These are phyloP conservation scores for Erysimum cheiranthoides DNA, from an alignment of 345 rosid genomes.

Conservation along the genomic window DNA sequence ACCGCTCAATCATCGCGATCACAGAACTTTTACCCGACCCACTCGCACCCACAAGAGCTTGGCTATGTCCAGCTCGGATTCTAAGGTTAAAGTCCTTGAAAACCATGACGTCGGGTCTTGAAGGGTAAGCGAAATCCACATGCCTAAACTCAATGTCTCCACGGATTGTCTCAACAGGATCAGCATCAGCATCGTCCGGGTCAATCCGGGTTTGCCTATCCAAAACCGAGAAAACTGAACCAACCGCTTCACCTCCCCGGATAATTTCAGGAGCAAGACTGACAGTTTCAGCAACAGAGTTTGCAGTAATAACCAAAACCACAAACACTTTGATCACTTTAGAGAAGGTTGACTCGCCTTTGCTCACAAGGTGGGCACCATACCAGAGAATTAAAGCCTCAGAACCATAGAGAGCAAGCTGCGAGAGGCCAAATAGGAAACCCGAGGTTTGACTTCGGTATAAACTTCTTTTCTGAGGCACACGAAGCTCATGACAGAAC, in stretches of 20 bases:
- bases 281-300: conserved; percentile 98
- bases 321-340: conserved; percentile 99
- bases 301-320: conserved; percentile 91
- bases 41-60: conserved; percentile 96
- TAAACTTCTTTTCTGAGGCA: conserved; percentile 80
- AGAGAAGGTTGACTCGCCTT: conserved; percentile 90
- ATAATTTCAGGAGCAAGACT: conserved; percentile 99
- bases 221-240: conserved; percentile 88
- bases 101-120: conserved; percentile 82
- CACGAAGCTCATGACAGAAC: conserved; percentile 78
- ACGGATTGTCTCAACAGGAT: conserved; percentile 76
- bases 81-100: conserved; percentile 83
- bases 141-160: conserved; percentile 97
- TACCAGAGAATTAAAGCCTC: conserved; percentile 99
- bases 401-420: conserved; percentile 90
- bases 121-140: conserved; percentile 95
- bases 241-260: conserved; percentile 96
- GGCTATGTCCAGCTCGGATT: conserved; percentile 96
- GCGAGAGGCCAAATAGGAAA: conserved; percentile 92
- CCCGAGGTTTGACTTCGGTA: conserved; percentile 88
- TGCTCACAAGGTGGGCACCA: conserved; percentile 87
- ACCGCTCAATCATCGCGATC: conserved; percentile 87
- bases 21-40: conserved; percentile 99
- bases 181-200: conserved; percentile 92
- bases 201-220: conserved; percentile 85